Evolutionary conservation across 31 red algal genomes (phyloP), one percentile per base, ranked within the genome.

Genomic region (Bonnemaisonia californica): DNA sequence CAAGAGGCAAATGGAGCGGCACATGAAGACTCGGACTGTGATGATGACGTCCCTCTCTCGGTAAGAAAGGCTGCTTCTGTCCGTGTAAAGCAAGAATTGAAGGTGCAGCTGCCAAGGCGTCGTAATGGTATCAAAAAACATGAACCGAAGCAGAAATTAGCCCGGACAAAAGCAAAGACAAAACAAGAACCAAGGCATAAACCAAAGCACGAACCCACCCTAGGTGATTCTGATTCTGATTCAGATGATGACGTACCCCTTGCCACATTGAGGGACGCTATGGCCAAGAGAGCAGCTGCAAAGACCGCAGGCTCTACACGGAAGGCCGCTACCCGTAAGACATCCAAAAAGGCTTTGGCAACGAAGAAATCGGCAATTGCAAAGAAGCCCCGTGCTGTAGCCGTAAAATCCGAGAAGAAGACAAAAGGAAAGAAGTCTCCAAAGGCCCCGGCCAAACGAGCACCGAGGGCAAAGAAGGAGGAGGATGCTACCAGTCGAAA

Each of bases 401-500:
- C 75, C 3, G 36, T 27, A 24, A 79, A 60, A 40, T 29, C 28
- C 21, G 18, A 32, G 24, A 37, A 38, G 32, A 35, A n/a, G 21
- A 60, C 57, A 19, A 63, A 69, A 30, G 3, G 29, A 32, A 41
- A 21, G 66, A 70, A 21, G 32, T 5, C 37, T 12, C 32, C 66
- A 7, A 70, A 70, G 32, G 11, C 66, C 3, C 21, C 66, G 4
- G 32, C 32, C 9, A 70, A 70, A 22, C 26, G 31, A 8, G 16
- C 33, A 36, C 4, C 16, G 7, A 70, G 4, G 42, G 24, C 11
- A 22, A 79, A 63, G 31, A 65, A 60, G 1, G 55, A 88, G 69
- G 80, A 86, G 27, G 81, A 94, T 29, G 41, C 28, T 3, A 42
- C 78, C 4, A 45, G 8, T 34, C 45, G 77, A 3, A 95, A 95